Percentiles rank a stretch among this genome's conserved stretches.
Evolutionary conservation across 1,284 basidiomycete species (phyloP).

Genomic region (Kalmanozyma brasiliensis): DNA sequence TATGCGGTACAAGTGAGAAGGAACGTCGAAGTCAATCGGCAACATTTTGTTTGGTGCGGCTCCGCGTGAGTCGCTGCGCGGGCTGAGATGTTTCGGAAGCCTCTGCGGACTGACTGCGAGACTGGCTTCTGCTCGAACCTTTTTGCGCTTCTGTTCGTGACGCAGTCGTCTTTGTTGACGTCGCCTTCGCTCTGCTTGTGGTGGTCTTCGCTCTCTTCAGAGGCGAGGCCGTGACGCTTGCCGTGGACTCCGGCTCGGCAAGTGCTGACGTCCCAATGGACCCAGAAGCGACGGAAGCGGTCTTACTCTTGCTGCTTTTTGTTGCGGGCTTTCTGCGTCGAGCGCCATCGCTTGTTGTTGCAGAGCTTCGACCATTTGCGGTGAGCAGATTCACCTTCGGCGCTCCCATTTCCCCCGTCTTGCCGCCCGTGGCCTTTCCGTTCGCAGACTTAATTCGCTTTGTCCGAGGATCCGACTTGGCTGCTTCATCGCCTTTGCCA

Average conservation of each 20-base stretch:
- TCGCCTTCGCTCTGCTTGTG: background rate
- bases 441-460: conserved; percentile 14
- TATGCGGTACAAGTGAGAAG: background rate
- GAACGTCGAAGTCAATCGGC: conserved; percentile 8
- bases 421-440: conserved; percentile 4
- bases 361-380: background rate
- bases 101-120: conserved; percentile 14
- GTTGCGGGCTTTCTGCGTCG: conserved; percentile 8
- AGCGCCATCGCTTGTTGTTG: background rate
- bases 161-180: conserved; percentile 2
- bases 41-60: conserved; percentile 38
- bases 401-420: conserved; percentile 3
- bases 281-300: background rate
- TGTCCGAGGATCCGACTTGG: conserved; percentile 3
- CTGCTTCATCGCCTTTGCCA: background rate
- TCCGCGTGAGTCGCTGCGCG: conserved; percentile 30
- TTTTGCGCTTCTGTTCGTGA: conserved; percentile 13
- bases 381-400: background rate
- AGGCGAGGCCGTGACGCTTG: conserved; percentile 5
- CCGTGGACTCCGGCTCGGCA: background rate
- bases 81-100: conserved; percentile 13
- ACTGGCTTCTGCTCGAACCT: conserved; percentile 1
- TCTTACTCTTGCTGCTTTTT: background rate
- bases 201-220: conserved; percentile 7
- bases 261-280: background rate